Conservation (phyloP, 495 filamentous ascomycete genomes). For the Aspergillus asperescens region DNA sequence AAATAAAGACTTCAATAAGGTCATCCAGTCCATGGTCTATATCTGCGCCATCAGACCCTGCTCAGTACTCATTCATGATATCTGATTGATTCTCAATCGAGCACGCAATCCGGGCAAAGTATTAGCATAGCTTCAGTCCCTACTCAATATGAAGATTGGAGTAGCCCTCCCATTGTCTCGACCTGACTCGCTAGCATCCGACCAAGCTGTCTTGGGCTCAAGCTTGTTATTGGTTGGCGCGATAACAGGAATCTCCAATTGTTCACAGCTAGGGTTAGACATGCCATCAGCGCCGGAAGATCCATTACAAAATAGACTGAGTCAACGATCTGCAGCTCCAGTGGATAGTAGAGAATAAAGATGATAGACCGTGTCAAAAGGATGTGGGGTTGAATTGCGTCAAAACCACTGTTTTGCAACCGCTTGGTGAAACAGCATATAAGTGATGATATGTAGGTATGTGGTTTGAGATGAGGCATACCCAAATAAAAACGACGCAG, state of each 20-base stretch:
- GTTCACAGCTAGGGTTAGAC: background rate
- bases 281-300: background rate
- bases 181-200: background rate
- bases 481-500: background rate
- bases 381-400: background rate
- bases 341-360: background rate
- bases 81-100: background rate
- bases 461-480: background rate
- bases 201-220: background rate
- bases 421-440: background rate
- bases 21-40: background rate
- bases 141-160: background rate
- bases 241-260: background rate
- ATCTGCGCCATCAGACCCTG: background rate
- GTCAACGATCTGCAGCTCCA: background rate
- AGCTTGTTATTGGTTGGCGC: constrained; percentile 1
- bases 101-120: background rate
- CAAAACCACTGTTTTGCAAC: background rate
- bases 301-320: background rate
- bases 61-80: background rate
- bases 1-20: too few relatives aligned
- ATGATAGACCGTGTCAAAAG: background rate
- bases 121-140: background rate
- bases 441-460: background rate
- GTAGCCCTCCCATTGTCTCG: background rate